Conservation (phyloP, 305 asterid genomes). For the Rubia peregrina region DNA sequence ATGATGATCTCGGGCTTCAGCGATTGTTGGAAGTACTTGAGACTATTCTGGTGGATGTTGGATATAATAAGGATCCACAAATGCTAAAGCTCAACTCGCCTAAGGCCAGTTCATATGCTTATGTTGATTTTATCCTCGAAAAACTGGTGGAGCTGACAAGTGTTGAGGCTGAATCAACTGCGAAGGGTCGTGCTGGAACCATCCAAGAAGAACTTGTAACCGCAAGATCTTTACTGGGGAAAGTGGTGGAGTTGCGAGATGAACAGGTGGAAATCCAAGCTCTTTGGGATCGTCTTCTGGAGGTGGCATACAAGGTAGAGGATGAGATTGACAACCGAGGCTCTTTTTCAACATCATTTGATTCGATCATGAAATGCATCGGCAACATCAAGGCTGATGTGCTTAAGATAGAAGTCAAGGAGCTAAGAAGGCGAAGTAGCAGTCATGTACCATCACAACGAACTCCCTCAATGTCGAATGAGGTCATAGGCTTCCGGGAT, state of each 20-base stretch:
- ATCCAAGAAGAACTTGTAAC: not conserved
- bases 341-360: not conserved
- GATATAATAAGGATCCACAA: not conserved
- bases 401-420: not conserved
- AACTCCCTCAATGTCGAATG: not conserved
- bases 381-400: not conserved
- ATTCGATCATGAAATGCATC: not conserved
- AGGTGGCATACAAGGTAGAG: not conserved
- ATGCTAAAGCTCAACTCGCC: not conserved
- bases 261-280: not conserved
- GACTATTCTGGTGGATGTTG: not conserved
- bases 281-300: not conserved
- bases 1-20: not conserved
- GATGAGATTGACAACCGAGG: not conserved
- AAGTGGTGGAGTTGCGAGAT: not conserved
- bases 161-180: not conserved
- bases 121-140: not conserved
- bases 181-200: not conserved
- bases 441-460: not conserved
- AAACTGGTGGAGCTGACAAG: not conserved
- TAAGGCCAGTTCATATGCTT: not conserved
- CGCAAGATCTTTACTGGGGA: not conserved
- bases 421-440: not conserved
- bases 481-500: no score
- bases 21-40: not conserved